Base-by-base conservation (phyloP, 2,329 filamentous ascomycete species). In the Monilinia fructicola region DNA sequence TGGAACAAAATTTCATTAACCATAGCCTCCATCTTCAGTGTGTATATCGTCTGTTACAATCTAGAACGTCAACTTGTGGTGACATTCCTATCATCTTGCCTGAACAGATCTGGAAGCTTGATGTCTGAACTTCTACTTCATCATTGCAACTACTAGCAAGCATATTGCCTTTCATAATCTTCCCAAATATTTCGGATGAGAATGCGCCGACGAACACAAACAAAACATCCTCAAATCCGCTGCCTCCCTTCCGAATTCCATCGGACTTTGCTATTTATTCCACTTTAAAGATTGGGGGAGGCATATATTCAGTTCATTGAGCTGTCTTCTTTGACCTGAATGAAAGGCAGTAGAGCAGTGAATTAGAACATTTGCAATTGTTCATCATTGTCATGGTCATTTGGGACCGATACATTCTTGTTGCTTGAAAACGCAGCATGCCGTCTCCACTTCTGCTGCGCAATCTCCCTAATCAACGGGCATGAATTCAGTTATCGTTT, bases 181-280 rank as follows among this genome's bases (percentile, higher is more conserved):
- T 38, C 44, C 31, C 44, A 50, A 26, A 2, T 52, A 26, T 50
- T 40, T 61, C 28, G 14, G 31, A 61, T 16, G 44, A 61, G 23
- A 61, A 61, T 50, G 31, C 10, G 58, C 14, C 44, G 38, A 56
- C 26, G 21, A 42, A 26, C 38, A 56, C 44, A n/a, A 50, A 4
- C 14, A 61, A 26, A 50, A 26, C 38, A 12, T 40, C 31, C 31
- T 21, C 21, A 60, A 60, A 31, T n/a, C 56, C 56, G 56, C 56
- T 48, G 18, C 44, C 44, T 38, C 28, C 28, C 18, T 59, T 42
- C 54, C 28, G 21, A 23, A 31, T 59, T 35, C 42, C 42, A 59
- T 59, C 42, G 42, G 56, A 23, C 7, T 48, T 48, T 48, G 21
- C 5, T 14, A 52, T 14, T 52, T 5, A 16, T 52, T 60, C 44